Conservation (phyloP, 345 rosid genomes). For the Lenwebbia sp. region DNA sequence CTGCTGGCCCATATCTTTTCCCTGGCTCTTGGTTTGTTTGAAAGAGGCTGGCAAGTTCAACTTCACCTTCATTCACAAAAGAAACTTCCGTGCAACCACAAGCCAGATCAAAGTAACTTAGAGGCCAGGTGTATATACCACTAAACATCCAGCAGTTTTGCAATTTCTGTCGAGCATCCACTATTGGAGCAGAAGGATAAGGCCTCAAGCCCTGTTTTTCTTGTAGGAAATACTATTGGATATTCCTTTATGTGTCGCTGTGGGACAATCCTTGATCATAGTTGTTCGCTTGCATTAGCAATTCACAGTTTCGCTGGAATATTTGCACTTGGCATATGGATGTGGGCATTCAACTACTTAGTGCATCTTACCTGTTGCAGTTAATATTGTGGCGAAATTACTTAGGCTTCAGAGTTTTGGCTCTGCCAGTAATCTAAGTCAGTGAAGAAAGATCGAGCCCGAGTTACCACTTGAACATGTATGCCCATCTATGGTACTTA, state of each 20-base stretch:
- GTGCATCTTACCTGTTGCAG: background rate
- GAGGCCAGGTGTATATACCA: background rate
- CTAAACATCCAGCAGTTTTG: background rate
- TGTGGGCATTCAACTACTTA: background rate
- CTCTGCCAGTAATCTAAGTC: background rate
- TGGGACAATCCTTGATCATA: background rate
- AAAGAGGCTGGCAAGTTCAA: background rate
- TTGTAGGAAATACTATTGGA: background rate
- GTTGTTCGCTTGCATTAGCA: background rate
- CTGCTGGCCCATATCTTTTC: background rate
- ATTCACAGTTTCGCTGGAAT: background rate
- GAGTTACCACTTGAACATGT: background rate
- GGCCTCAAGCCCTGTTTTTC: background rate
- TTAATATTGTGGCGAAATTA: background rate
- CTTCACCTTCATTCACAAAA: background rate
- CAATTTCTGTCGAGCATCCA: background rate
- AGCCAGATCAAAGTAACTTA: background rate
- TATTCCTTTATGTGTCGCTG: background rate
- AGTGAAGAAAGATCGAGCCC: background rate
- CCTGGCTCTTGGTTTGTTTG: background rate
- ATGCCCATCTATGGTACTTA: background rate
- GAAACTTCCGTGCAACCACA: background rate
- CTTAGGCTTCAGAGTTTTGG: background rate
- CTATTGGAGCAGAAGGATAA: background rate
- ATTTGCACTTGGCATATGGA: background rate